Evolutionary conservation across 1,139 yeast species (phyloP), one percentile per base, ranked within the genome.

Genomic region (Pichia sorboxylosa): DNA sequence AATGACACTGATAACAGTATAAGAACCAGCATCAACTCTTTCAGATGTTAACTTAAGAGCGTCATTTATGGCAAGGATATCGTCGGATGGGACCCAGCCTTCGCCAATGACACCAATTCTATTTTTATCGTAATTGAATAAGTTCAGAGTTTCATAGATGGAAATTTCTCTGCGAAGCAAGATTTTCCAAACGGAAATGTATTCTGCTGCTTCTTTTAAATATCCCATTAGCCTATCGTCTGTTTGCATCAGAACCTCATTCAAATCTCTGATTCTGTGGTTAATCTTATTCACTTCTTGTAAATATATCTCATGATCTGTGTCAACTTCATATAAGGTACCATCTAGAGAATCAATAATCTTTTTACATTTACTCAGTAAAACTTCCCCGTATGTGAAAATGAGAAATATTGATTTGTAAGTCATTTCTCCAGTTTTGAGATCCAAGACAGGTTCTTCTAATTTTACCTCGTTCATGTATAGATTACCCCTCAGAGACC

Each of bases 81-180:
- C 77, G 25, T 37, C 38, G 15, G 44, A 42, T n/a, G 61, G 61
- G 24, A 85, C 69, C 98, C 98, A 90, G 21, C 97, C 99, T 62
- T 90, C 98, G n/a, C 94, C 97, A 38, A 90, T 84, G 35, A 90
- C 63, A 39, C 93, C 81, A 47, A 90, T 72, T 57, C 97, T 70
- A 24, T 84, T 74, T 37, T 76, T 73, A 53, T 87, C 96, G 53
- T 76, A 83, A 51, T 80, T 82, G 57, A 87, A 85, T 46, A 72
- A 65, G 56, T 87, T 87, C 52, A 90, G 64, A 0, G 82, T 69
- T 43, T 77, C 71, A 54, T 74, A 84, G 24, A 85, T 75, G 21
- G 77, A 64, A 49, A 76, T 75, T 49, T 90, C 98, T 47, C 82
- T 69, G 33, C 68, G 64, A 26, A 83, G 61, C 17, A 65, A 64